Evolutionary conservation across 2,329 filamentous ascomycete genomes (phyloP).

Genomic region (Grosmannia serpens): DNA sequence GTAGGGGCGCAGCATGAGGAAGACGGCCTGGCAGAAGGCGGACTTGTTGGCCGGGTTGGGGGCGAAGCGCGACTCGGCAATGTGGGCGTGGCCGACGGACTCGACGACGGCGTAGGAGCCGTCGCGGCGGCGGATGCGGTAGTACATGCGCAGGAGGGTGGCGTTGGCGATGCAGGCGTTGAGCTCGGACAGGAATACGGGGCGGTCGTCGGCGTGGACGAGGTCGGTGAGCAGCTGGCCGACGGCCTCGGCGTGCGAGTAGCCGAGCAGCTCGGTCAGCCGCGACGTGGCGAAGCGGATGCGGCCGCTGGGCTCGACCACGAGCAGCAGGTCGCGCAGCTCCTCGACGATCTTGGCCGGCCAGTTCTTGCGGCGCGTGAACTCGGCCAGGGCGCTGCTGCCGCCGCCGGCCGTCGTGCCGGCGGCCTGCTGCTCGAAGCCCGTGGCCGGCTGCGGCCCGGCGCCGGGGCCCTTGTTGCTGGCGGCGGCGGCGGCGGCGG

Average conservation of each 20-base stretch:
- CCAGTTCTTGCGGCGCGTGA: conserved; percentile 61
- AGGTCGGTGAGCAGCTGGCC: conserved; percentile 70
- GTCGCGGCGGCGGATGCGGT: conserved; percentile 60
- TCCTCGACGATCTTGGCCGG: conserved; percentile 81
- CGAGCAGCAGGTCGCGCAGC: conserved; percentile 77
- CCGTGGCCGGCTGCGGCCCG: conserved; percentile 27
- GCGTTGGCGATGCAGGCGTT: conserved; percentile 78
- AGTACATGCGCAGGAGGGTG: conserved; percentile 73
- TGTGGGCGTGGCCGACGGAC: conserved; percentile 83
- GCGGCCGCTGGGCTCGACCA: conserved; percentile 73
- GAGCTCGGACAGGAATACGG: conserved; percentile 73
- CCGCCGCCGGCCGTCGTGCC: conserved; percentile 18
- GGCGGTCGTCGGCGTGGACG: conserved; percentile 75
- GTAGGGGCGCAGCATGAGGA: conserved; percentile 86
- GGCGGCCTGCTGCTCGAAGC: neutral
- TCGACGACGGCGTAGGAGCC: conserved; percentile 72
- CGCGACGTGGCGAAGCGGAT: conserved; percentile 82
- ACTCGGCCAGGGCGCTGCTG: conserved; percentile 41
- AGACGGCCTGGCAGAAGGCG: conserved; percentile 75
- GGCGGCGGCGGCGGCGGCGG: too few species aligned
- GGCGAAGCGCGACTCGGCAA: conserved; percentile 55
- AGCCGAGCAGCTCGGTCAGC: conserved; percentile 63
- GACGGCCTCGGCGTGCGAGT: conserved; percentile 56
- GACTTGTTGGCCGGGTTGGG: conserved; percentile 53
- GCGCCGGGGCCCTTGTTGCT: conserved; percentile 25